Conservation (phyloP, 2,329 filamentous ascomycete species). For the Fusarium globosum region DNA sequence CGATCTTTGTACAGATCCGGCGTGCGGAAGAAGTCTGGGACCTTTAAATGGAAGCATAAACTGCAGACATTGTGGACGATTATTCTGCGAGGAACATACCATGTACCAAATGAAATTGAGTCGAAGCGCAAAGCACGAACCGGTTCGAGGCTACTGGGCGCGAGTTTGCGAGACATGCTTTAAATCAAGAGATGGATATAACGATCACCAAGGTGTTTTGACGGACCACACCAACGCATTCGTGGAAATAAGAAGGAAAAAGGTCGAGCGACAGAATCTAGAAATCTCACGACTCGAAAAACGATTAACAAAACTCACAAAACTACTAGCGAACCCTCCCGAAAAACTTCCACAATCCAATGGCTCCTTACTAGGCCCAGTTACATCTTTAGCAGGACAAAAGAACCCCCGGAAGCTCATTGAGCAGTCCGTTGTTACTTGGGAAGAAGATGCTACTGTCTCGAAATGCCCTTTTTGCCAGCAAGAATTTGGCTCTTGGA, state of each 20-base stretch:
- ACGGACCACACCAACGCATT: conserved; percentile 81
- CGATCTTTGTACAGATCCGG: conserved; percentile 87
- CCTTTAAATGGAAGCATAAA: conserved; percentile 87
- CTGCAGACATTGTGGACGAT: conserved; percentile 88
- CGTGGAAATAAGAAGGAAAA: conserved; percentile 75
- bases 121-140: conserved; percentile 87
- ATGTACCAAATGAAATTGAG: conserved; percentile 99
- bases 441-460: conserved; percentile 91
- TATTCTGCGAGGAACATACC: conserved; percentile 97
- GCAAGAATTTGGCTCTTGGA: conserved; percentile 94
- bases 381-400: conserved; percentile 72
- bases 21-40: conserved; percentile 83
- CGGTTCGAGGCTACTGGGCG: conserved; percentile 90
- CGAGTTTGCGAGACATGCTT: conserved; percentile 99
- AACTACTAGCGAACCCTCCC: conserved; percentile 80
- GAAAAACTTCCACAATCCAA: conserved; percentile 66
- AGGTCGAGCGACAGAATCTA: conserved; percentile 84
- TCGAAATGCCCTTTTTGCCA: conserved; percentile 90
- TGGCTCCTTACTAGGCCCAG: conserved; percentile 68
- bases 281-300: conserved; percentile 93
- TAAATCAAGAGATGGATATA: conserved; percentile 95
- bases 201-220: conserved; percentile 80
- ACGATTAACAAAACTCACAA: conserved; percentile 88
- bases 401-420: conserved; percentile 82
- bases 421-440: conserved; percentile 92